These are phyloP conservation scores for Moesziomyces aphidis DNA, from an alignment of 1,284 basidiomycete species.

Conservation along the genomic window DNA sequence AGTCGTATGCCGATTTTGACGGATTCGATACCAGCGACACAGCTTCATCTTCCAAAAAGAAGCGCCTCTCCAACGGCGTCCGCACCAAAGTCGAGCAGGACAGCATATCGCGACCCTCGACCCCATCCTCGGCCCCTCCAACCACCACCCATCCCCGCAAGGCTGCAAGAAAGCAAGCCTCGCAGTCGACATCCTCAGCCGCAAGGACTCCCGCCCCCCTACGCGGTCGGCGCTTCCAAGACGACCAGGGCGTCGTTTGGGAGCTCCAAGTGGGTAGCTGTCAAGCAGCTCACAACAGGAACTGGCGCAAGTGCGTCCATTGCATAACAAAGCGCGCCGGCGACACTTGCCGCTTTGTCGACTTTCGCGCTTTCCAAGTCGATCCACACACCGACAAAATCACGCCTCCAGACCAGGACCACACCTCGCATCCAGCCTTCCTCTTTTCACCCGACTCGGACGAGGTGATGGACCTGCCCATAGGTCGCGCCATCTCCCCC, in stretches of 20 bases:
- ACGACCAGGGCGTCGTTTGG: slow-evolving; percentile 12
- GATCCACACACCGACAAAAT: slow-evolving; percentile 15
- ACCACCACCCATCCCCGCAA: neutral
- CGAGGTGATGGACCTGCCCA: slow-evolving; percentile 27
- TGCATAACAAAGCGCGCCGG: slow-evolving; percentile 28
- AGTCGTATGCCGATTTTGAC: slow-evolving; percentile 15
- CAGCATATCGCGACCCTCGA: no score
- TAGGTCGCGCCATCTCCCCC: slow-evolving; percentile 10
- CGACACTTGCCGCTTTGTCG: slow-evolving; percentile 44
- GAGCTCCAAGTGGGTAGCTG: slow-evolving; percentile 27
- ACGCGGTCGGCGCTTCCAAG: slow-evolving; percentile 7
- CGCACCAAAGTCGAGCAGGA: no score
- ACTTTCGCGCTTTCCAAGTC: slow-evolving; percentile 35
- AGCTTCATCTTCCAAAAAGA: neutral
- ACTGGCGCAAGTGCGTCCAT: slow-evolving; percentile 29
- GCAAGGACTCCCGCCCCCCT: neutral
- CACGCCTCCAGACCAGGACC: neutral
- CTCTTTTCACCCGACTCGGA: slow-evolving; percentile 27
- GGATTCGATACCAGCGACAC: neutral
- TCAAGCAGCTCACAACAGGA: slow-evolving; percentile 4
- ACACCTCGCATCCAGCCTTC: slow-evolving; percentile 7
- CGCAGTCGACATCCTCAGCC: slow-evolving; percentile 1
- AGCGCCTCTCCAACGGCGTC: neutral
- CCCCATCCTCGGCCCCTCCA: neutral
- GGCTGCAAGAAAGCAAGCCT: neutral